Evolutionary conservation across 1,284 basidiomycete genomes (phyloP), one percentile per base, ranked within the genome.

Genomic region (Rhodotorula sp.): DNA sequence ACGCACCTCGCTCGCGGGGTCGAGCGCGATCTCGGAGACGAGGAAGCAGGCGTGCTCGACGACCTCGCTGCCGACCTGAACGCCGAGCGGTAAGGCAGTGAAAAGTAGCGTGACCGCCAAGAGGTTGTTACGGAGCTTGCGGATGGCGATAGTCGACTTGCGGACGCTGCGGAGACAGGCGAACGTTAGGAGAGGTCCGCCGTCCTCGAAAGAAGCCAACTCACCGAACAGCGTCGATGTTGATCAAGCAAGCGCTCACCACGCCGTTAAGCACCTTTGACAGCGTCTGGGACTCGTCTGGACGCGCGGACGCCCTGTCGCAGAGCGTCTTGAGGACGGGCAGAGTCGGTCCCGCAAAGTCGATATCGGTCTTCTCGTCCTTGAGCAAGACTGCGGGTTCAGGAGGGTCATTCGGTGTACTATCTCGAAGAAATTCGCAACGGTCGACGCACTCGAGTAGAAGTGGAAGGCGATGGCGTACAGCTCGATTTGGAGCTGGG

Each of bases 41-140:
- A 93, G 81, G 79, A 89, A 91, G 77, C 90, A 94, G 26, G 86
- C 86, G 75, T 93, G 90, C 76, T 95, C 94, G 28, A 96, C 83
- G 13, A 90, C 87, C 5, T 87, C 85, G 67, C 86, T 85, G 62
- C 91, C 89, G 51, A 96, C 80, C 76, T 86, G 87, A 34, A 89
- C 83, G 18, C 83, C 83, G 1, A 86, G 75, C 2, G 92, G 90
- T 3, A 94, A 81, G 20, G 89, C 86, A 0, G 94, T 96, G 51
- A 98, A 80, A 63, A 97, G 85, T 11, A 99, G 85, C 4, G 92
- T 92, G 0, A 89, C 84, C 0, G 92, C 91, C 24, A 98, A 82
- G 67, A 98, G 84, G 80, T 96, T 97, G 79, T 89, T 92, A 81
- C 92, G 94, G 79, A 91, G 85, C 82, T 97, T 97, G 80, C 88